phyloP scores from a whole-genome alignment of 495 filamentous ascomycete genomes.

The Geopyxis carbonaria region DNA sequence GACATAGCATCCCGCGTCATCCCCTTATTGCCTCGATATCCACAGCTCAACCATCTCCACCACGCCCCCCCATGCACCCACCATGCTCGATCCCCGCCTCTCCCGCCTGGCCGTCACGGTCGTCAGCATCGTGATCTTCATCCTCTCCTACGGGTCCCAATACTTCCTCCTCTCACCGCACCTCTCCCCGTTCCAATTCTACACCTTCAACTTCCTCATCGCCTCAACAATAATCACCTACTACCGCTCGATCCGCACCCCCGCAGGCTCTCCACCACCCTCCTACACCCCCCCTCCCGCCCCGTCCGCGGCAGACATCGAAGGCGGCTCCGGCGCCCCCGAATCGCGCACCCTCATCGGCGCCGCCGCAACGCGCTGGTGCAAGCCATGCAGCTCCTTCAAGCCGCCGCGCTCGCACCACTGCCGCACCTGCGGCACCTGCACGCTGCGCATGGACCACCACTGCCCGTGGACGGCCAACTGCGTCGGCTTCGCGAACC shows the following conservation, averaged over 20 bases:
- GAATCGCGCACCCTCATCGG: constrained; percentile 27
- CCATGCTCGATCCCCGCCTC: constrained; percentile 21
- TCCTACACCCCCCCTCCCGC: constrained; percentile 5
- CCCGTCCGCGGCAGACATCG: constrained; percentile 18
- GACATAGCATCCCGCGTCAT: too few species aligned
- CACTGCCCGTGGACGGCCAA: constrained; percentile 94
- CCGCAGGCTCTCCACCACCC: constrained; percentile 42
- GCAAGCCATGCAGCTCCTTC: constrained; percentile 62
- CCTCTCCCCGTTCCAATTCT: constrained; percentile 41
- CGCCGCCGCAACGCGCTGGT: constrained; percentile 40
- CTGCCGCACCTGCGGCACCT: constrained; percentile 69
- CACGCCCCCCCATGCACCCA: constrained; percentile 8
- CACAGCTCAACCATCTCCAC: too few species aligned
- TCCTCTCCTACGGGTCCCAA: constrained; percentile 74
- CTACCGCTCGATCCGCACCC: constrained; percentile 52
- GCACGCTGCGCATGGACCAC: constrained; percentile 95
- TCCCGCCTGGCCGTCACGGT: constrained; percentile 20
- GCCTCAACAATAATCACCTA: constrained; percentile 65
- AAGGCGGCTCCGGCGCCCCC: constrained; percentile 16
- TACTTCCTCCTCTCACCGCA: constrained; percentile 60
- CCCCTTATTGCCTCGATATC: too few species aligned
- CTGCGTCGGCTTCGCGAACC: constrained; percentile 79
- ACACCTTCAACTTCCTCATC: constrained; percentile 60
- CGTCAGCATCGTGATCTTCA: constrained; percentile 26
- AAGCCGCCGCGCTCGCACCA: constrained; percentile 87